Base-by-base conservation (phyloP, 139 green algal genomes). In the Chlorella sp. region DNA sequence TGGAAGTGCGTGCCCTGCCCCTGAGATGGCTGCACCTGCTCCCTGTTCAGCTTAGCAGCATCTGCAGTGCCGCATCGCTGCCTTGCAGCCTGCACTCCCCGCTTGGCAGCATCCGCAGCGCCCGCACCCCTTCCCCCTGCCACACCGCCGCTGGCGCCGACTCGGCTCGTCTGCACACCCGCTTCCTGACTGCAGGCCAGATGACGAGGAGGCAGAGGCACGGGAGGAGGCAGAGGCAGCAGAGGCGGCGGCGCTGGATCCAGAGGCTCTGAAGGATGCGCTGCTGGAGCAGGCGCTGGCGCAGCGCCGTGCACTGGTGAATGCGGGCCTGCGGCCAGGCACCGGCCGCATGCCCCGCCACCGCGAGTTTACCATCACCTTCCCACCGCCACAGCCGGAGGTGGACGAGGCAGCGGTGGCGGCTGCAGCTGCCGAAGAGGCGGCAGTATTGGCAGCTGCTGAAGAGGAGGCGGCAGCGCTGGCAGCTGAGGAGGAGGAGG, bases 251-350 rank as follows among this genome's bases (percentile, higher is more conserved):
- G 64, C 73, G 4, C 80, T 91, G n/a, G 90, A 92, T 81, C 75
- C 86, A 1, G 85, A 90, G 66, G 90, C 83, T 19, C 42, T 92
- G 32, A 92, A 92, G 42, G 90, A 90, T 79, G 90, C 90, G 0
- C 64, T 92, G 61, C 34, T 92, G n/a, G 71, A 90, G 90, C 85
- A 92, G 83, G 90, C 90, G 32, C 28, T n/a, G 53, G 90, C 77
- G 24, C 77, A 92, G 60, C 75, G 90, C 9, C 39, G 42, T 3
- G 84, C 84, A 19, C 68, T 88, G 66, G 28, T 88, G 68, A 28
- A 88, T 0, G 84, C 84, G 21, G 71, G 30, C 26, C n/a, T 61
- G 85, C 69, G 85, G 4, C 85, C 42, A 3, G 85, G 85, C 85
- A 83, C 71, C 14, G 85, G 85, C 26, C 85, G 85, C n/a, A 4